These are phyloP conservation scores for Trichoderma reesei DNA, from an alignment of 495 filamentous ascomycete genomes.

Conservation along the genomic window DNA sequence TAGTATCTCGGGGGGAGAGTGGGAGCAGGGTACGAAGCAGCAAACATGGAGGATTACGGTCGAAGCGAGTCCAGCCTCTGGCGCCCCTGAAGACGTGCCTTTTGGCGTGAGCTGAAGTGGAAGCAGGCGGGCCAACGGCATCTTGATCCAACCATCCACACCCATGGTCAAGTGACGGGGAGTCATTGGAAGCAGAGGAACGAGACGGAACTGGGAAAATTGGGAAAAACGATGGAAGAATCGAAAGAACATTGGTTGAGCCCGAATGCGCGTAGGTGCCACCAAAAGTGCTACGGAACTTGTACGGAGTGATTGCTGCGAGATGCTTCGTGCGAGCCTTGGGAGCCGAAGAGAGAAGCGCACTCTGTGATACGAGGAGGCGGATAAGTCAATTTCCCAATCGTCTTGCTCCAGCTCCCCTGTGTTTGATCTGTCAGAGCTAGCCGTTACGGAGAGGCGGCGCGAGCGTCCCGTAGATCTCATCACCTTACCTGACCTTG, in stretches of 20 bases:
- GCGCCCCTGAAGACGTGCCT: constrained; percentile 3
- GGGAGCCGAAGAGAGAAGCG: too few species aligned
- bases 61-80: constrained; percentile 5
- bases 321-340: too few species aligned
- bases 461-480: constrained; percentile 8
- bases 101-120: neutral
- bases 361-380: neutral
- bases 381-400: neutral
- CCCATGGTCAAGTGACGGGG: neutral
- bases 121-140: neutral
- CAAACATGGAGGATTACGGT: neutral
- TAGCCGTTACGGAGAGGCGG: constrained; percentile 6
- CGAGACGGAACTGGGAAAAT: neutral
- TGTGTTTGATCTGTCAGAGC: constrained; percentile 1
- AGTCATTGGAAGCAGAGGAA: neutral
- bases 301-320: neutral
- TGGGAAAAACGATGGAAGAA: neutral
- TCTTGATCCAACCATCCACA: constrained; percentile 2
- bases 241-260: neutral
- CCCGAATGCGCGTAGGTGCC: neutral
- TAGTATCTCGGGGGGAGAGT: neutral
- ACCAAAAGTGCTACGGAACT: neutral
- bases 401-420: neutral
- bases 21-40: too few species aligned
- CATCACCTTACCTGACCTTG: constrained; percentile 1